A percentile compares a stretch with the other conserved stretches of the same genome.
phyloP scores from a whole-genome alignment of 305 asterid species.

The Striga hermonthica region DNA sequence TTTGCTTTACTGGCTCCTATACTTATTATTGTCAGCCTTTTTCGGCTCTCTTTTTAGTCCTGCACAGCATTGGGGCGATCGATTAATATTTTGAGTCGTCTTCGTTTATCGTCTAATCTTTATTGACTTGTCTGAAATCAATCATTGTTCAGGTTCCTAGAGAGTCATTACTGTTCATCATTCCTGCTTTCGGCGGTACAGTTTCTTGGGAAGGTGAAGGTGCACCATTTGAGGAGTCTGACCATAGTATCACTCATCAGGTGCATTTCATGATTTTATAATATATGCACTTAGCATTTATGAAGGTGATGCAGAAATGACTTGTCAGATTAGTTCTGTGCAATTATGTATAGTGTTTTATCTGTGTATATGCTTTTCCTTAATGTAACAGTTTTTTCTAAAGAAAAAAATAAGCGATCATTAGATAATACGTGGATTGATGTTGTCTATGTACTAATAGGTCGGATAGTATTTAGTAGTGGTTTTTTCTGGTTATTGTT shows the following conservation, averaged over 20 bases:
- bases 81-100: no score
- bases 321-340: background rate
- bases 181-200: constrained; percentile 91
- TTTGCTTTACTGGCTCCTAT: no score
- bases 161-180: constrained; percentile 78
- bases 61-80: no score
- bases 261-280: constrained; percentile 33
- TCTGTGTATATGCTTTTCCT: background rate
- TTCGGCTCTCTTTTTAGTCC: no score
- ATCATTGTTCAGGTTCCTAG: constrained; percentile 74
- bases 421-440: background rate
- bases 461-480: background rate
- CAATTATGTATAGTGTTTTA: background rate
- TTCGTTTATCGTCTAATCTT: background rate
- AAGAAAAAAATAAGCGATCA: background rate
- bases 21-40: no score
- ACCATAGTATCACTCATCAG: constrained; percentile 85
- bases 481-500: no score
- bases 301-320: background rate
- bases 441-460: background rate
- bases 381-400: background rate
- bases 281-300: constrained; percentile 5
- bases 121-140: constrained; percentile 9
- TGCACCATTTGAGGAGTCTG: constrained; percentile 82
- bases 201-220: constrained; percentile 99